Conservation (phyloP, 2,329 filamentous ascomycete genomes). For the Aspergillus proliferans region DNA sequence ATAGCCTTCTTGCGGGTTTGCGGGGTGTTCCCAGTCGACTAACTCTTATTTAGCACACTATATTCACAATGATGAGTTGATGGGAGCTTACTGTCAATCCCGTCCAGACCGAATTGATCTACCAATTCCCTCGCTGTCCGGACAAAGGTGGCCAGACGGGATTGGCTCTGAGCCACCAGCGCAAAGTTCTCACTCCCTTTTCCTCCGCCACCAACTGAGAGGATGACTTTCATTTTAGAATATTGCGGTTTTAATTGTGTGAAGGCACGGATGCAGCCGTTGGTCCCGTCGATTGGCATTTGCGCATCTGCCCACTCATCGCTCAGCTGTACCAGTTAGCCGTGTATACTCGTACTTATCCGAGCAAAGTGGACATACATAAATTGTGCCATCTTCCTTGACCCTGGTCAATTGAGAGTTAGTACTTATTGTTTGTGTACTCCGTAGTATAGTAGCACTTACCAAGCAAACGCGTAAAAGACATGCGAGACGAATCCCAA, state of each 20-base stretch:
- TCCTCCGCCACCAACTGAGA: slow-evolving; percentile 67
- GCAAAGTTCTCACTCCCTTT: slow-evolving; percentile 62
- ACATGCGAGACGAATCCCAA: slow-evolving; percentile 72
- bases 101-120: slow-evolving; percentile 64
- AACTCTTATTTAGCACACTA: not conserved
- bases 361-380: slow-evolving; percentile 49
- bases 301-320: slow-evolving; percentile 72
- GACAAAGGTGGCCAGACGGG: slow-evolving; percentile 63
- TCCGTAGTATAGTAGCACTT: slow-evolving; percentile 15
- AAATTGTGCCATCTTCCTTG: slow-evolving; percentile 64
- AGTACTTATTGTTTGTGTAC: not conserved
- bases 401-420: slow-evolving; percentile 45
- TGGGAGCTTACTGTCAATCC: slow-evolving; percentile 62
- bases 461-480: slow-evolving; percentile 74
- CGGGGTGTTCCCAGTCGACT: slow-evolving; percentile 80
- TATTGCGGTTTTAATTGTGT: slow-evolving; percentile 66
- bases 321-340: slow-evolving; percentile 52
- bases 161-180: slow-evolving; percentile 55
- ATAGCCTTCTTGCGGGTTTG: slow-evolving; percentile 57
- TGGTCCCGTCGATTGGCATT: slow-evolving; percentile 64
- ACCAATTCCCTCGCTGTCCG: slow-evolving; percentile 61
- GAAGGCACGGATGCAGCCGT: slow-evolving; percentile 67
- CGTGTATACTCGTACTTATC: slow-evolving; percentile 1
- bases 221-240: slow-evolving; percentile 64
- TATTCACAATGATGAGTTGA: not conserved